Evolutionary conservation across 2,329 filamentous ascomycete genomes (phyloP), one percentile per base, ranked within the genome.

Genomic region (Colletotrichum salicis): DNA sequence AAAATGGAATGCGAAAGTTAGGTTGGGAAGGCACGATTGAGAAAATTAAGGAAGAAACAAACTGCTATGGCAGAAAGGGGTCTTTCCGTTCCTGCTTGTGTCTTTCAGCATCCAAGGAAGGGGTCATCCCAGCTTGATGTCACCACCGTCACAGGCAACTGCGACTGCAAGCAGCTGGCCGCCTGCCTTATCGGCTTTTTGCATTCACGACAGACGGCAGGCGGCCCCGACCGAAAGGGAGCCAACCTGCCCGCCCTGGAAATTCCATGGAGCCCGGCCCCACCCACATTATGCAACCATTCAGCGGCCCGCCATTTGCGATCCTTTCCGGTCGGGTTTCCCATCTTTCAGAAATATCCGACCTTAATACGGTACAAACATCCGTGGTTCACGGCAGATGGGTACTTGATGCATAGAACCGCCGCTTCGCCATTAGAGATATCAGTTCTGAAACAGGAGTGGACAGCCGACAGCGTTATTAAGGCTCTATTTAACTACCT

Each of bases 61-160:
- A 5, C 15, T n/a, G 31, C 52, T 10, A 10, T 2, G 22, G 52
- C 11, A 29, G 22, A 2, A 64, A 64, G 41, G 37, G 52, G 29
- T 41, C 63, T 13, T 31, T 41, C 37, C 37, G 37, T 41, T 27
- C 51, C 51, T 54, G 37, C 24, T 33, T 27, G 33, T 51, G 54
- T 61, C 52, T 13, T 29, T 10, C 15, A 15, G 10, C 59, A 5
- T 29, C n/a, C 27, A 29, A 70, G 48, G 35, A 70, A 66, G 67
- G 67, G 67, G 66, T 13, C 37, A 67, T 71, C 68, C 64, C 64
- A 52, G 64, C 19, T 52, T 67, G 57, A 71, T 67, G 64, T 67
- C 64, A 67, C 57, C 37, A 51, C 56, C 29, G 19, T 52, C 41
- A 48, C 41, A 48, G 41, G 41, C 19, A 48, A 7, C 51, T 15